A percentile compares a stretch with the other conserved stretches of the same genome.
Evolutionary conservation across 495 filamentous ascomycete genomes (phyloP).

Genomic region (Penicillium odoratum): DNA sequence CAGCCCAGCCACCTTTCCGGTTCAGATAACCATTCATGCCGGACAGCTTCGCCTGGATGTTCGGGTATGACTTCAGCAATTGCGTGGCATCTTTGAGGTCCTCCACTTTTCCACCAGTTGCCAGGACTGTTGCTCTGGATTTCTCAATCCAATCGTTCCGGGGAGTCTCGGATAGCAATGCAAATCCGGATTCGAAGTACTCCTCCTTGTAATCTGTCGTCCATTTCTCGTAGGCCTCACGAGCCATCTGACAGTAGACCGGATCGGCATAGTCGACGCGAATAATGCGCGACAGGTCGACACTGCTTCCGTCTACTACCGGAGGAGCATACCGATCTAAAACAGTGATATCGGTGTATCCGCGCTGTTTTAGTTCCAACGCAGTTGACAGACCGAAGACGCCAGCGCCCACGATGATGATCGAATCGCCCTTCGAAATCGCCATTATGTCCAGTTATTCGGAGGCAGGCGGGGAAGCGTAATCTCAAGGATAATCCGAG

Average conservation of each 20-base stretch:
- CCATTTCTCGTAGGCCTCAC: constrained; percentile 64
- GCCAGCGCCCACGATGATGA: constrained; percentile 39
- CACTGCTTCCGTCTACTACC: constrained; percentile 54
- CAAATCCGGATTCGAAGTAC: constrained; percentile 31
- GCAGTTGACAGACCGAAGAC: constrained; percentile 35
- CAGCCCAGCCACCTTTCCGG: constrained; percentile 66
- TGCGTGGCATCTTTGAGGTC: constrained; percentile 24
- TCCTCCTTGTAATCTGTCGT: constrained; percentile 41
- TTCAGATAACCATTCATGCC: constrained; percentile 65
- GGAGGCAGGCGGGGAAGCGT: not conserved
- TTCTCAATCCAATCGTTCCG: constrained; percentile 29
- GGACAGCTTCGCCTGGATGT: constrained; percentile 25
- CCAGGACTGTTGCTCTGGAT: constrained; percentile 18
- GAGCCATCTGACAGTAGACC: constrained; percentile 62
- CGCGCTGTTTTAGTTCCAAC: constrained; percentile 26
- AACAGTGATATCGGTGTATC: constrained; percentile 37
- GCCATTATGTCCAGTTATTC: constrained; percentile 15
- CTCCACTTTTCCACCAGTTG: constrained; percentile 24
- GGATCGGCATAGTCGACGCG: constrained; percentile 70
- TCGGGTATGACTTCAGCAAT: constrained; percentile 25
- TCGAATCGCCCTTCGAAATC: constrained; percentile 29
- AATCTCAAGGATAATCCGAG: not conserved
- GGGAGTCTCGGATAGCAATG: constrained; percentile 27
- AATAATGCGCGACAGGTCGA: constrained; percentile 67
- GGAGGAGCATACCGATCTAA: constrained; percentile 60